A percentile compares a stretch with the other conserved stretches of the same genome.
phyloP scores from a whole-genome alignment of 441 rosid species.

The Jatropha multifida region DNA sequence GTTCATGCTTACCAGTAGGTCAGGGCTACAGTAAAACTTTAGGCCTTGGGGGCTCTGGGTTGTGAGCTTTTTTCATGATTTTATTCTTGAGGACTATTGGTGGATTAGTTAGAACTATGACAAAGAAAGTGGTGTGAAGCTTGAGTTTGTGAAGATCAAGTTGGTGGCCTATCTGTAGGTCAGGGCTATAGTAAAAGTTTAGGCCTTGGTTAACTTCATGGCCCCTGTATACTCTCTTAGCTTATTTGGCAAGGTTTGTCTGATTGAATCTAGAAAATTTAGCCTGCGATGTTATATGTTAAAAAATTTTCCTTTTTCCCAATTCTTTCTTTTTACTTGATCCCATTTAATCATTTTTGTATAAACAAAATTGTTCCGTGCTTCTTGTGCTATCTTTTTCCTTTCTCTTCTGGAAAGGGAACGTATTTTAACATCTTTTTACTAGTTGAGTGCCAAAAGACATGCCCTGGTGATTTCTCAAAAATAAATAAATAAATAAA shows the following conservation, averaged over 20 bases:
- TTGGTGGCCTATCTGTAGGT: background rate
- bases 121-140: background rate
- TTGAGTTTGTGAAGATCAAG: background rate
- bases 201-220: background rate
- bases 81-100: background rate
- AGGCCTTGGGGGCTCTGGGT: background rate
- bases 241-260: background rate
- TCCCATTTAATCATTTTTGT: background rate
- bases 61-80: background rate
- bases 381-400: background rate
- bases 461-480: background rate
- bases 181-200: background rate
- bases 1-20: background rate
- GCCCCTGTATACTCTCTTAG: background rate
- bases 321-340: background rate
- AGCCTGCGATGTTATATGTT: background rate
- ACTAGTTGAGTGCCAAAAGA: background rate
- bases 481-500: no score
- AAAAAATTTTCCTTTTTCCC: background rate
- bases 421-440: no score
- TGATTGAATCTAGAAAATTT: background rate
- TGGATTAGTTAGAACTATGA: background rate
- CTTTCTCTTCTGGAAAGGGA: background rate
- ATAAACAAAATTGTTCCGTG: background rate
- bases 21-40: background rate